phyloP scores from a whole-genome alignment of 2,329 filamentous ascomycete species.

The Polytolypa hystricis region DNA sequence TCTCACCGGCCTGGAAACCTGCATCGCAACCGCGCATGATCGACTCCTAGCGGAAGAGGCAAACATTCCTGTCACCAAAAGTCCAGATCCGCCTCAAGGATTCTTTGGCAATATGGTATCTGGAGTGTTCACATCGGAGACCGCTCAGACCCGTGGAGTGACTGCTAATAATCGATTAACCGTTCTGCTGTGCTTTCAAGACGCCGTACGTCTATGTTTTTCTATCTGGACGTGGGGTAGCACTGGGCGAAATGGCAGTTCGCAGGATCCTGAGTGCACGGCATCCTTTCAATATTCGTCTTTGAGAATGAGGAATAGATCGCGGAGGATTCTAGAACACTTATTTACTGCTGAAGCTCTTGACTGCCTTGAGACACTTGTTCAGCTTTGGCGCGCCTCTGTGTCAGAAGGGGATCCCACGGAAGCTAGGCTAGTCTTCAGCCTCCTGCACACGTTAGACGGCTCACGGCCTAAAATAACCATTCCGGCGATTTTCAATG shows the following conservation, averaged over 20 bases:
- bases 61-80: slow-evolving; percentile 56
- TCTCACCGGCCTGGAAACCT: slow-evolving; percentile 84
- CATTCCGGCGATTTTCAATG: slow-evolving; percentile 88
- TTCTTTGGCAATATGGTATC: slow-evolving; percentile 95
- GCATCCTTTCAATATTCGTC: slow-evolving; percentile 89
- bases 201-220: slow-evolving; percentile 85
- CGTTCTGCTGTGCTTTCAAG: slow-evolving; percentile 91
- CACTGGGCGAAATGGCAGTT: slow-evolving; percentile 30
- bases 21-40: slow-evolving; percentile 78
- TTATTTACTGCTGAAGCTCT: slow-evolving; percentile 84
- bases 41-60: slow-evolving; percentile 67
- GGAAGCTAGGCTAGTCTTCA: slow-evolving; percentile 59
- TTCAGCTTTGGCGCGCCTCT: slow-evolving; percentile 64
- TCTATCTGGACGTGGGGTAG: slow-evolving; percentile 90
- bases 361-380: slow-evolving; percentile 84
- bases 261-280: slow-evolving; percentile 54
- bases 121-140: slow-evolving; percentile 73
- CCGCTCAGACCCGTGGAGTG: slow-evolving; percentile 62
- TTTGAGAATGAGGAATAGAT: slow-evolving; percentile 78
- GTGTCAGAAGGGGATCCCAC: slow-evolving; percentile 36
- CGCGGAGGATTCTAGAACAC: slow-evolving; percentile 78
- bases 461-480: slow-evolving; percentile 84
- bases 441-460: slow-evolving; percentile 79
- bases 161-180: slow-evolving; percentile 91
- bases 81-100: slow-evolving; percentile 69